Percentiles rank a stretch among this genome's conserved stretches.
phyloP scores from a whole-genome alignment of 2,329 filamentous ascomycete genomes.

The Dothideomycetes sp. region DNA sequence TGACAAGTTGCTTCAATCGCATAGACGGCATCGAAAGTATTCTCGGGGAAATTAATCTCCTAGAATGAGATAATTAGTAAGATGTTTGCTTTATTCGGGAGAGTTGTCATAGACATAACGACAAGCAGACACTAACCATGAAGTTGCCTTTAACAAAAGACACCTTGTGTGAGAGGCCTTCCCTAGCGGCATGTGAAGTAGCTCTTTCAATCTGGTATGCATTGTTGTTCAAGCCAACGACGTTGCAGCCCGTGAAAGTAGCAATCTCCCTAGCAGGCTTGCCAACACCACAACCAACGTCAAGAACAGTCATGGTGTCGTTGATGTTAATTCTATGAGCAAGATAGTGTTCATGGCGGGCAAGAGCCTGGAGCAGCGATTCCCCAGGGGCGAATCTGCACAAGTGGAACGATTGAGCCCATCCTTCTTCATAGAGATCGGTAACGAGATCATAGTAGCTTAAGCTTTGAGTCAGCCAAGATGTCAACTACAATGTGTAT shows the following conservation, averaged over 20 bases:
- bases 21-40: constrained; percentile 92
- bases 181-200: constrained; percentile 69
- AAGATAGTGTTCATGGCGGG: constrained; percentile 95
- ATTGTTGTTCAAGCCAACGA: constrained; percentile 96
- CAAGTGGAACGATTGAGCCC: constrained; percentile 96
- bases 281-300: constrained; percentile 94
- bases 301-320: constrained; percentile 82
- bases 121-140: constrained; percentile 49
- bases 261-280: constrained; percentile 92
- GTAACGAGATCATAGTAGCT: constrained; percentile 48
- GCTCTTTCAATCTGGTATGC: constrained; percentile 97
- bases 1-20: constrained; percentile 96
- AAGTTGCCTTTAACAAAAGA: constrained; percentile 92
- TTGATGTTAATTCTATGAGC: constrained; percentile 79
- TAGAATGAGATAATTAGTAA: constrained; percentile 24
- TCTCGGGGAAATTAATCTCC: constrained; percentile 91
- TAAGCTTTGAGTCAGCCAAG: constrained; percentile 62
- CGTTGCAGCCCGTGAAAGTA: constrained; percentile 83
- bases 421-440: constrained; percentile 75
- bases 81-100: no score
- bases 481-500: background rate
- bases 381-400: constrained; percentile 84
- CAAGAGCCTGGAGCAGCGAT: constrained; percentile 81
- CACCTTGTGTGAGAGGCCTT: constrained; percentile 70
- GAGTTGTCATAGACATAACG: constrained; percentile 8